Conservation (phyloP, 163 green algal genomes). For the Trebouxiophyceae sp. region DNA sequence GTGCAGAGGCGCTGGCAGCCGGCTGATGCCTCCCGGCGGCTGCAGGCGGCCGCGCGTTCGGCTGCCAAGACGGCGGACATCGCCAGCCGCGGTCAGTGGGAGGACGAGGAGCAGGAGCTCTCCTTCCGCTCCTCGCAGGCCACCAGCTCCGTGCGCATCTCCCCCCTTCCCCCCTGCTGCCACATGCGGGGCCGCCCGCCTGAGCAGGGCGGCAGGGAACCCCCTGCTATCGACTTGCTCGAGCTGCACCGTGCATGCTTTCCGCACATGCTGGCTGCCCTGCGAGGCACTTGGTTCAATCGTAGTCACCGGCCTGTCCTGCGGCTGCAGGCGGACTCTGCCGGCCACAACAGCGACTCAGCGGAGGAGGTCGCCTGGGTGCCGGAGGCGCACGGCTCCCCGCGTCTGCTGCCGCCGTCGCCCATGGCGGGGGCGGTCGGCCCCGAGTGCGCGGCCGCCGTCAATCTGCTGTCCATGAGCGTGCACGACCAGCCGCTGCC, state of each 20-base stretch:
- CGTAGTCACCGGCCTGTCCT: too few relatives aligned
- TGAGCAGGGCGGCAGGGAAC: too few relatives aligned
- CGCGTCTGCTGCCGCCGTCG: slow-evolving; percentile 1
- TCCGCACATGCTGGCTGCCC: too few relatives aligned
- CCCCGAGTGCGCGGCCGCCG: slow-evolving; percentile 37
- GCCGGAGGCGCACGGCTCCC: slow-evolving; percentile 1
- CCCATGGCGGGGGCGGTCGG: slow-evolving; percentile 9
- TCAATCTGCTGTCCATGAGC: slow-evolving; percentile 53
- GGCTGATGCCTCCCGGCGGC: too few relatives aligned
- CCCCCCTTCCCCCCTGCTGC: too few relatives aligned
- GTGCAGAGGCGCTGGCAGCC: too few relatives aligned
- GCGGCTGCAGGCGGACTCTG: too few relatives aligned
- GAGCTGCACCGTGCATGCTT: too few relatives aligned
- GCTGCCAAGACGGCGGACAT: slow-evolving; percentile 9
- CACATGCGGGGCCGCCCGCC: too few relatives aligned
- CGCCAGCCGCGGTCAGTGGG: slow-evolving; percentile 12
- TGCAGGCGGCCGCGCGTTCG: slow-evolving; percentile 9
- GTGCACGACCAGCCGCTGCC: slow-evolving; percentile 3
- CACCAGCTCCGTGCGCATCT: not conserved
- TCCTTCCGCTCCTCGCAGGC: not conserved
- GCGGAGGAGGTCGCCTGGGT: slow-evolving; percentile 41
- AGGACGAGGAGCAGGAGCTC: slow-evolving; percentile 3
- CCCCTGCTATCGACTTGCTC: too few relatives aligned
- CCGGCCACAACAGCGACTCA: slow-evolving; percentile 22
- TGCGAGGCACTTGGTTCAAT: too few relatives aligned